These are phyloP conservation scores for Amylostereum areolatum DNA, from an alignment of 1,284 basidiomycete species.

Conservation along the genomic window DNA sequence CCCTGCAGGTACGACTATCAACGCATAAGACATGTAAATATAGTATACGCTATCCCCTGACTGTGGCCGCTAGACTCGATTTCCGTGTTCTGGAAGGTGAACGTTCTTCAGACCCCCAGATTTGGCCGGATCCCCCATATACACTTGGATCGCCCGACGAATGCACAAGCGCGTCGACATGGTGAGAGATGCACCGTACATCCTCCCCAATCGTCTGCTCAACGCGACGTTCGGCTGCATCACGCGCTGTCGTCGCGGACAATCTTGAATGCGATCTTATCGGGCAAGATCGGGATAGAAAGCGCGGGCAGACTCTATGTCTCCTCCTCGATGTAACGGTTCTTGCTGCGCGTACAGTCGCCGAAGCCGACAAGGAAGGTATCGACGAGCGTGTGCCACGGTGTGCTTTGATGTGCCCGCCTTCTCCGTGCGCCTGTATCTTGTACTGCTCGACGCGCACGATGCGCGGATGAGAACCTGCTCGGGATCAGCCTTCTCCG, in stretches of 20 bases:
- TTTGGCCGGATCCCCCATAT: slow-evolving; percentile 3
- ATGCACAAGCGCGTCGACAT: slow-evolving; percentile 17
- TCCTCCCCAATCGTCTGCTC: slow-evolving; percentile 11
- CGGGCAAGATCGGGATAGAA: slow-evolving; percentile 35
- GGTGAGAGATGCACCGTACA: slow-evolving; percentile 18
- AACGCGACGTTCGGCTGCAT: neutral
- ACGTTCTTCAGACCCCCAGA: slow-evolving; percentile 11
- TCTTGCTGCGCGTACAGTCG: slow-evolving; percentile 10
- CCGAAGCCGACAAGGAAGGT: slow-evolving; percentile 24
- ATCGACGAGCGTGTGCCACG: slow-evolving; percentile 26
- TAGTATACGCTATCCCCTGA: slow-evolving; percentile 23
- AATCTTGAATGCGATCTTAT: slow-evolving; percentile 25
- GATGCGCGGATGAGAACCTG: slow-evolving; percentile 15
- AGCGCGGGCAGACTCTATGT: slow-evolving; percentile 13
- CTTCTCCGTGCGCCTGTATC: slow-evolving; percentile 24
- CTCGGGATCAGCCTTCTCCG: slow-evolving; percentile 15
- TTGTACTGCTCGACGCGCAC: slow-evolving; percentile 25
- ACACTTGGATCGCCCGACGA: neutral
- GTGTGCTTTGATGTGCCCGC: slow-evolving; percentile 23
- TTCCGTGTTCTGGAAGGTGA: slow-evolving; percentile 21
- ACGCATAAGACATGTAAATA: slow-evolving; percentile 24
- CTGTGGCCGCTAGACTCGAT: slow-evolving; percentile 21
- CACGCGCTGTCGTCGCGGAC: slow-evolving; percentile 15
- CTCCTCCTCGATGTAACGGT: slow-evolving; percentile 11
- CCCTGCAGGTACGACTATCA: slow-evolving; percentile 13